Evolutionary conservation across 1,139 yeast genomes (phyloP).

Genomic region (Protomyces inundatus): DNA sequence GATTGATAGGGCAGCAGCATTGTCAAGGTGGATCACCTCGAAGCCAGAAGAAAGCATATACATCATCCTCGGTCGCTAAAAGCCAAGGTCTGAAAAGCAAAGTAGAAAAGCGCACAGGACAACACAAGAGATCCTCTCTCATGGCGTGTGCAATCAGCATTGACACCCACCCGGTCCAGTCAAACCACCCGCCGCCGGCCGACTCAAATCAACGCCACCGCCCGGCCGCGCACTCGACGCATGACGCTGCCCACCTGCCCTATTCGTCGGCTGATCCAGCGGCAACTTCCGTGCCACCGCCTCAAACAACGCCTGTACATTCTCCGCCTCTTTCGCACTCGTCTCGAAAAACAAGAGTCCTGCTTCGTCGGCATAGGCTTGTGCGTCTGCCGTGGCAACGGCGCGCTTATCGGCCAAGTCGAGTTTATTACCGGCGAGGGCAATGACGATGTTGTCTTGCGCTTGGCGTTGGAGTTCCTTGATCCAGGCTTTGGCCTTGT

Average conservation of each 20-base stretch:
- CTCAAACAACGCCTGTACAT: constrained; percentile 72
- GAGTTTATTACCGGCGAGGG: constrained; percentile 74
- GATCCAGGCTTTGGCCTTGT: constrained; percentile 92
- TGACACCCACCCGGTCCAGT: constrained; percentile 24
- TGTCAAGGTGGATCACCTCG: too few relatives aligned
- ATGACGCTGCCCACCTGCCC: constrained; percentile 11
- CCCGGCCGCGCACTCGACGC: constrained; percentile 8
- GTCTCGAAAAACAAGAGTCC: constrained; percentile 82
- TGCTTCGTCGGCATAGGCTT: constrained; percentile 62
- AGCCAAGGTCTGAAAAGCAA: not conserved
- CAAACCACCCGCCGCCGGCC: constrained; percentile 17
- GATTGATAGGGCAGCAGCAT: too few relatives aligned
- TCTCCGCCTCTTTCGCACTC: constrained; percentile 85
- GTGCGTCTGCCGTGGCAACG: constrained; percentile 53
- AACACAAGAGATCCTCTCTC: not conserved
- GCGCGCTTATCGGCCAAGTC: constrained; percentile 58
- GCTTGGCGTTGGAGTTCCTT: constrained; percentile 92
- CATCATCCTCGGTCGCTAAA: not conserved
- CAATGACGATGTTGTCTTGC: constrained; percentile 72
- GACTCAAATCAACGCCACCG: constrained; percentile 20
- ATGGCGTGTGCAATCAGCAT: not conserved
- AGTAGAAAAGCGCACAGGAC: not conserved
- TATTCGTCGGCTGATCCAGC: constrained; percentile 16
- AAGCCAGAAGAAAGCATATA: not conserved
- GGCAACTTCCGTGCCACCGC: constrained; percentile 49